Base-by-base conservation (phyloP, 2,329 filamentous ascomycete species). In the Laburnicola sp. region DNA sequence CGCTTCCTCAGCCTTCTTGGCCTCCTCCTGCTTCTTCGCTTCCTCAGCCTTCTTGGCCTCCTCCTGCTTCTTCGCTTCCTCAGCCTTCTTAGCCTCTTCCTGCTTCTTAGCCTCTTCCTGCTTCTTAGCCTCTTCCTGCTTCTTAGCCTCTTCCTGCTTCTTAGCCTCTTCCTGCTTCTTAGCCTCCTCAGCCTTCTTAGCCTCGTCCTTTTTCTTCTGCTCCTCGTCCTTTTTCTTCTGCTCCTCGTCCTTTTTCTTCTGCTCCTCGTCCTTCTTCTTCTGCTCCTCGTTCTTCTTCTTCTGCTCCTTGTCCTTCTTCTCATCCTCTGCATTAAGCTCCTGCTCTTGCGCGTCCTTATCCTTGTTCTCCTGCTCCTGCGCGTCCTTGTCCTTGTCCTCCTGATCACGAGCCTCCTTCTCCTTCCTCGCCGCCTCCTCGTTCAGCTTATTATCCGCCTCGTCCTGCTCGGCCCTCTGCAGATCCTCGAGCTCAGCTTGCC, bases 401-500 rank as follows among this genome's bases (percentile, higher is more conserved):
- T 56, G 52, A 10, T 61, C 55, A 5, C 63, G 48, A 21, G 52
- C 51, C 52, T 57, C 43, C 59, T 55, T 55, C 57, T 63, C 60
- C 48, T 63, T 37, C 3, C 31, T 49, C 16, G 64, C 64, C 36
- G 58, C 51, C 39, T 57, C 36, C 6, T 57, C 49, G 50, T 68
- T 68, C 35, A 61, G 40, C 41, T 63, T 32, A 46, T 59, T 67
- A 48, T 68, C 64, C 10, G 48, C 41, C 6, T 38, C 45, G 26
- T 67, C 60, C 47, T 64, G 60, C 6, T 63, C 56, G 16, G 48
- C 48, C 16, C 54, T 58, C 56, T 68, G 62, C 23, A 64, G 47
- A 21, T 68, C 65, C 56, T 65, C 21, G 4, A 70, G 46, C 41
- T 63, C 64, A 7, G 42, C 48, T 39, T 65, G 54, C 66, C 65